Evolutionary conservation across 805 yeast genomes (phyloP), one percentile per base, ranked within the genome.

Genomic region (Naumovozyma dairenensis): DNA sequence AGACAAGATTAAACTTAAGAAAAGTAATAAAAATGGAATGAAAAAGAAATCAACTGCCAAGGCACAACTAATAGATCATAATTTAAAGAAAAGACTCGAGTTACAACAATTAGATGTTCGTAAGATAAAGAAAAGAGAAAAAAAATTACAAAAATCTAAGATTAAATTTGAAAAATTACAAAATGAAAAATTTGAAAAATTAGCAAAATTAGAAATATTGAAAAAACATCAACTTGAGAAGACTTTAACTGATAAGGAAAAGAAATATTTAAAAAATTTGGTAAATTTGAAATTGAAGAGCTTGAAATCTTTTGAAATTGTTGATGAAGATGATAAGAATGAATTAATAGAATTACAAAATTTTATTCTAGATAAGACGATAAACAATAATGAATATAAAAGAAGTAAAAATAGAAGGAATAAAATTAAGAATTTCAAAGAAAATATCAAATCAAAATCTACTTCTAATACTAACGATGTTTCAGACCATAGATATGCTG

Each of bases 351-450:
- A 63, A 5, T 36, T 71, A 10, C 72, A 72, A 38, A 41, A 52
- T 2, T 62, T 62, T 19, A 63, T 73, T 9, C 28, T 70, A n/a
- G 44, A 44, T 5, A 60, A 75, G 53, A 67, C 68, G 35, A 65
- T 45, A 1, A 30, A 42, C 10, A 60, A 66, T 25, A 62, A 46
- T 3, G 56, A 53, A 15, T 49, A 58, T 29, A 57, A 50, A 26
- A 61, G 59, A 46, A 51, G 55, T 28, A 57, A 58, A 30, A 50
- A 46, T 17, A 49, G 53, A 37, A 43, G 45, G 35, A 28, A 40
- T 12, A 53, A 39, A 32, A 38, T 34, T 14, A 51, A 54, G 56
- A 63, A 43, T 28, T 57, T 53, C 36, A 48, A 45, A 28, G 57
- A 51, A 38, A 45, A 48, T 4, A 28, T 40, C 25, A 30, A 40